Evolutionary conservation across 2,329 filamentous ascomycete species (phyloP), one percentile per base, ranked within the genome.

Genomic region (Fusarium abutilonis): DNA sequence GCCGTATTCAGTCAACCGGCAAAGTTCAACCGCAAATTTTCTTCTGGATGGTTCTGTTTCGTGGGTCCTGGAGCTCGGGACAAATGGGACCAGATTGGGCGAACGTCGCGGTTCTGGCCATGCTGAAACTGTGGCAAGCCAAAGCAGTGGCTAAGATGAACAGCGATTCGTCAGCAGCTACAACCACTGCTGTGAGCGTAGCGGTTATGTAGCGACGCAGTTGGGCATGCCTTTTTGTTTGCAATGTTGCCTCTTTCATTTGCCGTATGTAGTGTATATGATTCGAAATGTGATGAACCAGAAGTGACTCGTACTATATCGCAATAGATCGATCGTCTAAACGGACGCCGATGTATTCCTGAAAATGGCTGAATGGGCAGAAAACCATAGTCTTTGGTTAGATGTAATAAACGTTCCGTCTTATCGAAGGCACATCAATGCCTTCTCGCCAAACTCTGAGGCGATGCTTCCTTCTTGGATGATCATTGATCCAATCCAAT

Each of bases 401-500:
- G 21, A 32, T 26, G 15, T 6, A 10, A 21, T 10, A 6, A 38
- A 28, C 19, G 10, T 19, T 21, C 26, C 17, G 28, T 42, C 43
- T 78, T 67, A 89, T 64, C 80, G 79, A 43, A 96, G 76, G 76
- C 93, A 97, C 77, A 96, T 85, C 53, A 94, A 74, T 4, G 92
- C 88, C 69, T 94, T 86, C 52, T 93, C 89, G 2, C 94, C 94
- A 79, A 97, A 97, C 11, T 85, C 77, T 47, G 78, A 75, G 14
- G 83, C 77, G 9, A 97, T 81, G 61, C 86, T 93, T 2, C 90
- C 91, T 74, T 97, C 92, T 60, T 86, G 83, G 41, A 81, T 77
- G 42, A 97, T 78, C 85, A 97, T 90, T 7, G 82, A 82, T 9
- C 87, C 86, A 55, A 98, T 82, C 92, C 93, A 98, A 42, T 84